Base-by-base conservation (phyloP, 345 rosid species). In the Camelina laxa region DNA sequence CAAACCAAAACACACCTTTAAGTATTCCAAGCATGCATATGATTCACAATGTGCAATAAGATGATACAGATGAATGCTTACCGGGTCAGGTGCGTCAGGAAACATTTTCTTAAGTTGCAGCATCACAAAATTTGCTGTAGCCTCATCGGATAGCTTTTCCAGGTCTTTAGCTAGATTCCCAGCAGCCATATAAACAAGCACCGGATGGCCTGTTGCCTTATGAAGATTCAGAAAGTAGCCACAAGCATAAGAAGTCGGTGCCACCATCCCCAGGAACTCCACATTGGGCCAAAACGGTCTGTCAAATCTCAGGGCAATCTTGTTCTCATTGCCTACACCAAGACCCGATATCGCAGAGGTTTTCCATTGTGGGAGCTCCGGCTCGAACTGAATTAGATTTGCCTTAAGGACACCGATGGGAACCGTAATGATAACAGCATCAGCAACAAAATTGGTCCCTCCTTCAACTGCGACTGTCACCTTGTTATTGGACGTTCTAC, bases 141-240 rank as follows among this genome's bases (percentile, higher is more conserved):
- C 79, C 10, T 85, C 88, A 42, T 89, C 86, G 5, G 96, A 80
- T 15, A 85, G 85, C 81, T 87, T 79, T 81, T 92, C 97, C 0
- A 92, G 84, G 79, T 89, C 91, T 48, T 75, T 35, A 2, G 96
- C 96, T 67, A 87, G 83, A 68, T 88, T 86, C 20, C 97, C 94
- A 4, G 97, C 93, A 57, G 91, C 91, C 97, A 92, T 89, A 53
- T 88, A 92, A 62, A 92, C 91, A 15, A 92, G 97, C 41, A 89
- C 89, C 11, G 91, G 94, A 75, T 90, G 84, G 20, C 94, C 94
- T 2, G 94, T 92, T 30, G 96, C 94, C 74, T 92, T 92, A 79
- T 92, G 91, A 64, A 88, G 92, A 80, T 89, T 92, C 67, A 89
- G 89, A 74, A 92, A 89, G 77, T 92, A 92, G 72, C 97, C 96